phyloP scores from a whole-genome alignment of 2,329 filamentous ascomycete genomes.

The Monilinia vaccinii-corymbosi region DNA sequence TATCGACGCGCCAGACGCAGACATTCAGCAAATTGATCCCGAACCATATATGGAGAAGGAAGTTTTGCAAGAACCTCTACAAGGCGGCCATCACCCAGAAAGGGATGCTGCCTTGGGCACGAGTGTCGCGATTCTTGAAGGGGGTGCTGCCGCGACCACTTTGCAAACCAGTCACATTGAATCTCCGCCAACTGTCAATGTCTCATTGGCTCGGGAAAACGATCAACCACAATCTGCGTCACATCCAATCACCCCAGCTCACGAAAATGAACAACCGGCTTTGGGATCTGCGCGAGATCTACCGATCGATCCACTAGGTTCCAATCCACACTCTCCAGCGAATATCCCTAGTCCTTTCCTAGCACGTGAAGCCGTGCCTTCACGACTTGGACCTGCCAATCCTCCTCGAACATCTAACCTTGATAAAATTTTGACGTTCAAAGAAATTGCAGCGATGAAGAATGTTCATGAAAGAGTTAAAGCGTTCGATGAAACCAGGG shows the following conservation, averaged over 20 bases:
- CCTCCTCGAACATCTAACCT: constrained; percentile 1
- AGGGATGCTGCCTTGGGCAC: constrained; percentile 15
- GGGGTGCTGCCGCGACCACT: constrained; percentile 4
- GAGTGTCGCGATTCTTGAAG: constrained; percentile 12
- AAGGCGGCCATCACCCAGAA: constrained; percentile 10
- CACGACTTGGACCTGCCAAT: constrained; percentile 14
- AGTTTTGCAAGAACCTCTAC: background rate
- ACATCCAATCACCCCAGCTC: constrained; percentile 17
- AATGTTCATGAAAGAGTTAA: constrained; percentile 59
- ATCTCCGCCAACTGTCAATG: constrained; percentile 20
- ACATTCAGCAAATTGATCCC: background rate
- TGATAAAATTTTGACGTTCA: constrained; percentile 39
- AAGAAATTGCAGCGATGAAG: constrained; percentile 66
- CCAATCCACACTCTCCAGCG: constrained; percentile 1
- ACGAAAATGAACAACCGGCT: constrained; percentile 33
- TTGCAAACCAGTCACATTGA: background rate
- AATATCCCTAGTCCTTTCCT: constrained; percentile 8
- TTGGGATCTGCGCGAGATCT: constrained; percentile 21
- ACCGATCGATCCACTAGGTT: constrained; percentile 5
- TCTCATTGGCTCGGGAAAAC: constrained; percentile 39
- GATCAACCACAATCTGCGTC: constrained; percentile 30
- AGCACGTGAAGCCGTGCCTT: constrained; percentile 11
- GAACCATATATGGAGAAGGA: constrained; percentile 7
- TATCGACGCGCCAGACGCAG: background rate
- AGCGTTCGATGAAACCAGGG: constrained; percentile 63